A percentile compares a stretch with the other conserved stretches of the same genome.
These are phyloP conservation scores for Starmerella bombi DNA, from an alignment of 805 yeast species.

Conservation along the genomic window DNA sequence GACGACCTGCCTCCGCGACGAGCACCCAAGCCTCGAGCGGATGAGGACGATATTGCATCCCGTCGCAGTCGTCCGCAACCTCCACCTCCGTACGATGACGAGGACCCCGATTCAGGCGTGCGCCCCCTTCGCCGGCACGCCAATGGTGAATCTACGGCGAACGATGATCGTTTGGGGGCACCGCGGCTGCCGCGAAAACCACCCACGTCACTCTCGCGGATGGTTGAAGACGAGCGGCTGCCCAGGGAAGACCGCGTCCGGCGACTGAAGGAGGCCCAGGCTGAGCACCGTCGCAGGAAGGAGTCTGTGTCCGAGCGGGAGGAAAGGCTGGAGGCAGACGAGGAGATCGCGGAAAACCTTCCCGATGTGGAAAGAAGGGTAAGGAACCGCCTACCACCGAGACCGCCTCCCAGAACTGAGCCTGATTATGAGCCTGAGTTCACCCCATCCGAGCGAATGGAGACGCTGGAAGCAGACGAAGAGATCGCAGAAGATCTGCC, in stretches of 20 bases:
- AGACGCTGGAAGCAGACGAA: background rate
- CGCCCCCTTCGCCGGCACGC: background rate
- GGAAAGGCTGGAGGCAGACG: background rate
- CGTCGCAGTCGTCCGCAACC: background rate
- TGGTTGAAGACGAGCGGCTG: constrained; percentile 7
- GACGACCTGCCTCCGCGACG: background rate
- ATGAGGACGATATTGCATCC: too few species aligned
- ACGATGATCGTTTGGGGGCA: background rate
- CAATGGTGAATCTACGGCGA: background rate
- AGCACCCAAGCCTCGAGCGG: too few species aligned
- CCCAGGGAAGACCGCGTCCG: constrained; percentile 16
- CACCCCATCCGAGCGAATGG: too few species aligned
- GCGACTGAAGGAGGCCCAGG: constrained; percentile 17
- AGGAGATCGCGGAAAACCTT: background rate
- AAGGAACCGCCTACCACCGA: background rate
- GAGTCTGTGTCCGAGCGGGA: too few species aligned
- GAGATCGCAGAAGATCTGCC: background rate
- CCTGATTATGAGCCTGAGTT: too few species aligned
- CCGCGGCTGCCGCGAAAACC: background rate
- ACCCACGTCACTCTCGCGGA: background rate
- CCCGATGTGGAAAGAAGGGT: background rate
- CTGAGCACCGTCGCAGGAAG: constrained; percentile 12
- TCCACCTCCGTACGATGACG: constrained; percentile 1
- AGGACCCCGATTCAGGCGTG: background rate
- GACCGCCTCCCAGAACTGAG: too few species aligned